Percentiles rank a stretch among this genome's conserved stretches.
These are phyloP conservation scores for Shiraia sp. DNA, from an alignment of 2,329 filamentous ascomycete species.

Conservation along the genomic window DNA sequence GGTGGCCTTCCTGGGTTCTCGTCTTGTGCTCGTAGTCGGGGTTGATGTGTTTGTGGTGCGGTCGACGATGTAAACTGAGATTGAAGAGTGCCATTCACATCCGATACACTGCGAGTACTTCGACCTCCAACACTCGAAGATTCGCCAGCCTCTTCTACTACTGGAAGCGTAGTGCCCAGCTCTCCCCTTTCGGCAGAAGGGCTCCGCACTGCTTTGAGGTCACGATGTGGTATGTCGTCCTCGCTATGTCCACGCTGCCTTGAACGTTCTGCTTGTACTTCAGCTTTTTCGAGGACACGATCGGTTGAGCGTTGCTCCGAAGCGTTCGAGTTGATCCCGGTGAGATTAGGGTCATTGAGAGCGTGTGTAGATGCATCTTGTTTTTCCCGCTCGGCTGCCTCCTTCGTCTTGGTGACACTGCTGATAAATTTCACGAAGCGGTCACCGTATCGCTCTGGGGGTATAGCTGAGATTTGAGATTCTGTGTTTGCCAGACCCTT, in stretches of 20 bases:
- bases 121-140: conserved; percentile 67
- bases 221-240: conserved; percentile 65
- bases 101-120: conserved; percentile 50
- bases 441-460: conserved; percentile 88
- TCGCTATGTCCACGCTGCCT: conserved; percentile 52
- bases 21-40: conserved; percentile 27
- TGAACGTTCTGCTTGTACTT: conserved; percentile 65
- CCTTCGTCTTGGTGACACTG: conserved; percentile 84
- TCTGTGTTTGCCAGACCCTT: conserved; percentile 87
- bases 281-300: conserved; percentile 61
- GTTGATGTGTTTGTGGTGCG: conserved; percentile 26
- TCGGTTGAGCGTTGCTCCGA: conserved; percentile 49
- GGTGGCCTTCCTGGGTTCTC: conserved; percentile 42
- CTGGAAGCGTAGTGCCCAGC: conserved; percentile 67
- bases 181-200: conserved; percentile 61
- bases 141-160: conserved; percentile 90
- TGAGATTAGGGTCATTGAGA: conserved; percentile 43
- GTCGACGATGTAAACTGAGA: conserved; percentile 11
- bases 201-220: conserved; percentile 61
- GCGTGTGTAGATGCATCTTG: conserved; percentile 39
- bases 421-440: conserved; percentile 92
- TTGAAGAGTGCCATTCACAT: conserved; percentile 12
- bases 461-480: conserved; percentile 87
- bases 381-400: conserved; percentile 70
- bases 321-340: conserved; percentile 43